Evolutionary conservation across 768 basidiomycete species (phyloP).

Genomic region (Serendipita sp.): DNA sequence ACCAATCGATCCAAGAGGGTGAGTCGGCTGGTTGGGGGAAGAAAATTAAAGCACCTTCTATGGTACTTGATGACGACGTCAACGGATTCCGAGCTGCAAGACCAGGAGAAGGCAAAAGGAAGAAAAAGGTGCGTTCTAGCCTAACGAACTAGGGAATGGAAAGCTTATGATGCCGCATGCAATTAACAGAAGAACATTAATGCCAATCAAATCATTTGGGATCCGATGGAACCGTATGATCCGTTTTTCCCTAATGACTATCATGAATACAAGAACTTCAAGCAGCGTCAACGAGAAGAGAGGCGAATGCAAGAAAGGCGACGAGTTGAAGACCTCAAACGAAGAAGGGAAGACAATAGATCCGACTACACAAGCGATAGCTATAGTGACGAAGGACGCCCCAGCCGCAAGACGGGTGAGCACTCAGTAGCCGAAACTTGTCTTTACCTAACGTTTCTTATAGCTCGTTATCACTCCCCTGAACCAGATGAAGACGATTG

Average conservation of each 20-base stretch:
- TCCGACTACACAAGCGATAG: constrained; percentile 27
- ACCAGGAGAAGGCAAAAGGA: constrained; percentile 35
- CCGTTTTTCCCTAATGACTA: constrained; percentile 76
- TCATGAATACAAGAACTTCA: constrained; percentile 72
- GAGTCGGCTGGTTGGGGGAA: constrained; percentile 59
- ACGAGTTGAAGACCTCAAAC: constrained; percentile 38
- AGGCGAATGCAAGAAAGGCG: constrained; percentile 34
- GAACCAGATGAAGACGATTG: constrained; percentile 28
- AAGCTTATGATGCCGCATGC: neutral
- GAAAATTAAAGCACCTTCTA: constrained; percentile 79
- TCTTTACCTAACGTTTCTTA: neutral
- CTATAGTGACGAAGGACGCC: constrained; percentile 44
- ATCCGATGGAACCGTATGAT: constrained; percentile 66
- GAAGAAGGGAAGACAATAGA: constrained; percentile 33
- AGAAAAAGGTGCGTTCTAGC: constrained; percentile 36
- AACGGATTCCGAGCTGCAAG: constrained; percentile 48
- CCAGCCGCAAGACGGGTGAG: constrained; percentile 52
- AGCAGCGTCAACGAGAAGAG: constrained; percentile 58
- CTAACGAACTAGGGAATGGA: neutral
- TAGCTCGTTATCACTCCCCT: constrained; percentile 16
- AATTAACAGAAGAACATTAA: constrained; percentile 28
- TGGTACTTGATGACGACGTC: constrained; percentile 78
- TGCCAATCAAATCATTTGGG: constrained; percentile 44
- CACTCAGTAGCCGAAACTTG: constrained; percentile 1
- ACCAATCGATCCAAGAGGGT: constrained; percentile 23